These are phyloP conservation scores for Penicillium hordei DNA, from an alignment of 2,329 filamentous ascomycete species.

Conservation along the genomic window DNA sequence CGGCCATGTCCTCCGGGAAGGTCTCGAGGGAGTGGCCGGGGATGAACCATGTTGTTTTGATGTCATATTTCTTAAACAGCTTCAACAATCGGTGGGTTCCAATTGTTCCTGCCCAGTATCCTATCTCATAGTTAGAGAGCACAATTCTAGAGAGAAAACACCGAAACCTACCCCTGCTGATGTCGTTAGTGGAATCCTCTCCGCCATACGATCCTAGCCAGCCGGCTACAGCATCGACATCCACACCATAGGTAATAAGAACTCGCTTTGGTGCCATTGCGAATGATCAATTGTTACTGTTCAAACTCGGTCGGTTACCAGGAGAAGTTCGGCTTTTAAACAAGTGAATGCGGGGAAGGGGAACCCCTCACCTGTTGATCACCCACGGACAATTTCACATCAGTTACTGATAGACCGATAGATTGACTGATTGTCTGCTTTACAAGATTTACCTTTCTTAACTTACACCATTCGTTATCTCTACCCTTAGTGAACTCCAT, in stretches of 20 bases:
- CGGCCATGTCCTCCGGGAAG: slow-evolving; percentile 64
- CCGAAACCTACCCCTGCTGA: slow-evolving; percentile 27
- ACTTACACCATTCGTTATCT: neutral
- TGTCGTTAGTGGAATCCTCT: slow-evolving; percentile 36
- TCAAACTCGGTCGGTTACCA: too few species aligned
- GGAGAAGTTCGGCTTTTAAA: neutral
- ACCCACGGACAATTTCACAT: neutral
- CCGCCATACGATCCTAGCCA: slow-evolving; percentile 38
- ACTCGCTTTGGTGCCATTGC: slow-evolving; percentile 28
- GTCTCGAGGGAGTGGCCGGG: slow-evolving; percentile 64
- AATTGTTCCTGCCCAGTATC: slow-evolving; percentile 67
- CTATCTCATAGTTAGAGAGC: slow-evolving; percentile 31
- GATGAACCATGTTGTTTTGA: slow-evolving; percentile 68
- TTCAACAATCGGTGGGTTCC: slow-evolving; percentile 66
- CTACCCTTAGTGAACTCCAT: neutral
- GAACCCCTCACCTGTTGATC: slow-evolving; percentile 1
- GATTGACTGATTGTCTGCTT: neutral
- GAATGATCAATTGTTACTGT: neutral
- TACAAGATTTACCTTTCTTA: neutral
- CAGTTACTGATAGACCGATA: neutral
- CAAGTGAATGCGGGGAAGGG: slow-evolving; percentile 17
- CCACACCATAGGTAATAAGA: slow-evolving; percentile 33
- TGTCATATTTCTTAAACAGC: slow-evolving; percentile 69
- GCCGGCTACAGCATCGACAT: slow-evolving; percentile 36
- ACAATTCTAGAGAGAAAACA: neutral